These are phyloP conservation scores for Syzygium oleosum DNA, from an alignment of 345 rosid genomes.

Conservation along the genomic window DNA sequence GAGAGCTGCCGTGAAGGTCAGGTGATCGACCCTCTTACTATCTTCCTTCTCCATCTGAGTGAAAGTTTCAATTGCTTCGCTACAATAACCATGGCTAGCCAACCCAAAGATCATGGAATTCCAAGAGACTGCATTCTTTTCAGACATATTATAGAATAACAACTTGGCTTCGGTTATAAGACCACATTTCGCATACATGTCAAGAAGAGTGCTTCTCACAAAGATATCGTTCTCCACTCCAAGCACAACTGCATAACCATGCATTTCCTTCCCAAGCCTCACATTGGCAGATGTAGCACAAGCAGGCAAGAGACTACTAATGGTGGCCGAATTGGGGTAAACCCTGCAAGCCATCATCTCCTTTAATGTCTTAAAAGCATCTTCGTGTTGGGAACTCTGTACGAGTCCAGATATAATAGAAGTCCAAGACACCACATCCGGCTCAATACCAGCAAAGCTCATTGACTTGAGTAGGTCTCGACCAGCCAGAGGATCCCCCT, in stretches of 20 bases:
- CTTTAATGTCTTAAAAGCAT: slow-evolving; percentile 51
- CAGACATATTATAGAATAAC: slow-evolving; percentile 39
- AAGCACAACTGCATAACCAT: slow-evolving; percentile 47
- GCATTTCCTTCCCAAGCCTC: slow-evolving; percentile 62
- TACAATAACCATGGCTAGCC: slow-evolving; percentile 66
- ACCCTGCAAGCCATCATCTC: slow-evolving; percentile 47
- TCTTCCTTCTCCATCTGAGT: slow-evolving; percentile 49
- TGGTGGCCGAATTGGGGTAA: slow-evolving; percentile 51
- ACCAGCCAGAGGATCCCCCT: slow-evolving; percentile 37
- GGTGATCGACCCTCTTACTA: slow-evolving; percentile 48
- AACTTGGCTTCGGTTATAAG: slow-evolving; percentile 48
- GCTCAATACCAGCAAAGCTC: slow-evolving; percentile 38
- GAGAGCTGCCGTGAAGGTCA: slow-evolving; percentile 72
- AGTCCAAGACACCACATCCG: slow-evolving; percentile 81
- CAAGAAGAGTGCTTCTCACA: slow-evolving; percentile 69
- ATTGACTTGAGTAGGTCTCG: slow-evolving; percentile 37
- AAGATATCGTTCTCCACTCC: slow-evolving; percentile 58
- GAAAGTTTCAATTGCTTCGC: slow-evolving; percentile 61
- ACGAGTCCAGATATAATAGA: slow-evolving; percentile 71
- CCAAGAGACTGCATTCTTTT: slow-evolving; percentile 60
- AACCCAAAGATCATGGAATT: slow-evolving; percentile 84
- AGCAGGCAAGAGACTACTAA: slow-evolving; percentile 67
- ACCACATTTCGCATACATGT: slow-evolving; percentile 84
- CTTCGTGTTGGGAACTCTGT: slow-evolving; percentile 40
- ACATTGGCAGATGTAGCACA: slow-evolving; percentile 38